These are phyloP conservation scores for Penicillium daleae DNA, from an alignment of 495 filamentous ascomycete species.

Conservation along the genomic window DNA sequence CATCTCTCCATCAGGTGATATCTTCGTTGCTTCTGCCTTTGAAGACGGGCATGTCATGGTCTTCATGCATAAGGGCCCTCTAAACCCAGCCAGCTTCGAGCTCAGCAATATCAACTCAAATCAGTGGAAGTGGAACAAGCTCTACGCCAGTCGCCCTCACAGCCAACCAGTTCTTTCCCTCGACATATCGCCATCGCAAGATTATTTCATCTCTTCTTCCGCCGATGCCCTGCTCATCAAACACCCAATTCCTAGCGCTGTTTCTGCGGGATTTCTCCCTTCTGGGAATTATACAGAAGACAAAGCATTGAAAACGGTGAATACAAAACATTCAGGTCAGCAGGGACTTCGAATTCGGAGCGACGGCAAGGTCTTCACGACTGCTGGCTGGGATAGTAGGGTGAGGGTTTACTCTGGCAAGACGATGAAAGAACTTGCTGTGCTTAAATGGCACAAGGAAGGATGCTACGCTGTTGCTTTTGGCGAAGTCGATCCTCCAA, in stretches of 20 bases:
- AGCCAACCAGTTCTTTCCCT: slow-evolving; percentile 86
- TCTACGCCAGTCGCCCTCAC: slow-evolving; percentile 72
- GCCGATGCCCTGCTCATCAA: slow-evolving; percentile 74
- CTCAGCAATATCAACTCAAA: slow-evolving; percentile 9
- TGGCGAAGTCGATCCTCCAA: slow-evolving; percentile 48
- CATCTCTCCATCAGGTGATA: slow-evolving; percentile 29
- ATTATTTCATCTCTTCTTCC: slow-evolving; percentile 78
- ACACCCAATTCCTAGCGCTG: slow-evolving; percentile 57
- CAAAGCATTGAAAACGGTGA: slow-evolving; percentile 58
- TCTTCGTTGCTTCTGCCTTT: slow-evolving; percentile 73
- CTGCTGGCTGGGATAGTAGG: slow-evolving; percentile 89
- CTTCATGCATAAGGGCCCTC: slow-evolving; percentile 41
- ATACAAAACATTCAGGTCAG: slow-evolving; percentile 89
- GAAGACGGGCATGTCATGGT: slow-evolving; percentile 80
- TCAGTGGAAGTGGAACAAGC: slow-evolving; percentile 58
- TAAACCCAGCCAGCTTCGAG: slow-evolving; percentile 20
- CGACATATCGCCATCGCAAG: slow-evolving; percentile 57
- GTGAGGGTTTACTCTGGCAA: slow-evolving; percentile 80
- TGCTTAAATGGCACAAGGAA: slow-evolving; percentile 92
- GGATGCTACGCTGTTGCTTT: slow-evolving; percentile 89
- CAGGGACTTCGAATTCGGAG: slow-evolving; percentile 77
- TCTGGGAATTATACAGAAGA: slow-evolving; percentile 27
- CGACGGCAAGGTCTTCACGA: slow-evolving; percentile 84
- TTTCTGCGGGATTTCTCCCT: slow-evolving; percentile 14
- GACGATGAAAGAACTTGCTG: slow-evolving; percentile 85